Conservation (phyloP, 2,329 filamentous ascomycete genomes). For the Kalmusia sp. region DNA sequence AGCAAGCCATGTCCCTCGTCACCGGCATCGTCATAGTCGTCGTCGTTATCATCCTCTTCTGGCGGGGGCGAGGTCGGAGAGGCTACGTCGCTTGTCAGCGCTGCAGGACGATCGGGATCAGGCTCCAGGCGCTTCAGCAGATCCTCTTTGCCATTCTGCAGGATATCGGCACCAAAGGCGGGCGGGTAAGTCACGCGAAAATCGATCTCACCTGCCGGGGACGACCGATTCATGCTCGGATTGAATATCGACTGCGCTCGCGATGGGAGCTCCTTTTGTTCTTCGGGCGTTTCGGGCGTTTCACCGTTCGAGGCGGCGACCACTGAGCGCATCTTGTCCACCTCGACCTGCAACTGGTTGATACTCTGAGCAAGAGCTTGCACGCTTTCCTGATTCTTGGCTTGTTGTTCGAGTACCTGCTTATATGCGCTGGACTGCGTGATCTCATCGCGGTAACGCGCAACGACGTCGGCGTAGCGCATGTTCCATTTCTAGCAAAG, state of each 20-base stretch:
- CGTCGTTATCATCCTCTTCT: slow-evolving; percentile 73
- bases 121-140: slow-evolving; percentile 58
- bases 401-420: slow-evolving; percentile 46
- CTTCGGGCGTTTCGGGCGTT: slow-evolving; percentile 17
- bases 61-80: slow-evolving; percentile 48
- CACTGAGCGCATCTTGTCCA: slow-evolving; percentile 46
- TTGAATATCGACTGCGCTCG: slow-evolving; percentile 41
- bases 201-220: slow-evolving; percentile 53
- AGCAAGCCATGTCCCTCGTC: slow-evolving; percentile 82
- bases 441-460: slow-evolving; percentile 47
- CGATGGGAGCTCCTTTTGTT: slow-evolving; percentile 29
- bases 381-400: slow-evolving; percentile 48
- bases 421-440: slow-evolving; percentile 44
- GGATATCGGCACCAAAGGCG: slow-evolving; percentile 55
- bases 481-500: slow-evolving; percentile 48
- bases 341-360: slow-evolving; percentile 49
- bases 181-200: slow-evolving; percentile 59
- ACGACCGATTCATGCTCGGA: slow-evolving; percentile 45
- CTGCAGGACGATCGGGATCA: slow-evolving; percentile 50
- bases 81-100: slow-evolving; percentile 47
- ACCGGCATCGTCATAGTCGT: slow-evolving; percentile 75
- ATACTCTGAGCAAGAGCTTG: slow-evolving; percentile 49
- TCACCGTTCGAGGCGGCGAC: slow-evolving; percentile 35
- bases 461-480: slow-evolving; percentile 49
- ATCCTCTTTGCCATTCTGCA: slow-evolving; percentile 59